Base-by-base conservation (phyloP, 768 basidiomycete genomes). In the Crepidotus variabilis region DNA sequence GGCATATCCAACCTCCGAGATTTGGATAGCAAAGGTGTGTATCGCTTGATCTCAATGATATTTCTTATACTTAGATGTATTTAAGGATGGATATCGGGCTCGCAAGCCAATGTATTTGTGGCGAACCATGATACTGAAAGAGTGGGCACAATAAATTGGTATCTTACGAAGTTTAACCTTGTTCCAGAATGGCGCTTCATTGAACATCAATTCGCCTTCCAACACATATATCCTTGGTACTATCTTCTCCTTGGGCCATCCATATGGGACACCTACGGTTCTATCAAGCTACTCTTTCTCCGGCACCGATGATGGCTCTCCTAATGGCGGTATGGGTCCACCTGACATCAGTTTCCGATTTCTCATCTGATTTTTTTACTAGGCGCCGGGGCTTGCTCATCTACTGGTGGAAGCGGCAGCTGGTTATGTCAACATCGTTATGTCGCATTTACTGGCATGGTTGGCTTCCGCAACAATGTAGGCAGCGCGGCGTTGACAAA, bases 121-220 rank as follows among this genome's bases (percentile, higher is more conserved):
- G 72, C 81, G 0, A 86, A 88, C 61, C 87, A 88, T 55, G 87
- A 88, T 60, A 88, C 86, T 1, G 87, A 88, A 65, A 70, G 87
- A 47, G 79, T 78, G 47, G 20, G 71, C 60, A 14, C 7, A 49
- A 18, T 34, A 21, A 10, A 4, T 14, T 21, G 0, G 2, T 2
- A 33, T 46, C 2, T 13, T n/a, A 22, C 33, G 2, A 33, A 7
- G 8, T 13, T 39, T n/a, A 46, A 23, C 50, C 13, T 54, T 6
- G 58, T n/a, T 10, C 7, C 50, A 80, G 85, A 78, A 75, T 52
- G 82, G 81, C 1, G 62, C 54, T 23, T 85, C 86, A 0, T 71
- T 88, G 6, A 84, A 79, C 61, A 73, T 73, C 46, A 81, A 83
- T 57, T 87, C 86, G 0, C 74, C 85, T 0, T 81, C 79, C n/a